Conservation (phyloP, 1,284 basidiomycete genomes). For the Boletus smithii region DNA sequence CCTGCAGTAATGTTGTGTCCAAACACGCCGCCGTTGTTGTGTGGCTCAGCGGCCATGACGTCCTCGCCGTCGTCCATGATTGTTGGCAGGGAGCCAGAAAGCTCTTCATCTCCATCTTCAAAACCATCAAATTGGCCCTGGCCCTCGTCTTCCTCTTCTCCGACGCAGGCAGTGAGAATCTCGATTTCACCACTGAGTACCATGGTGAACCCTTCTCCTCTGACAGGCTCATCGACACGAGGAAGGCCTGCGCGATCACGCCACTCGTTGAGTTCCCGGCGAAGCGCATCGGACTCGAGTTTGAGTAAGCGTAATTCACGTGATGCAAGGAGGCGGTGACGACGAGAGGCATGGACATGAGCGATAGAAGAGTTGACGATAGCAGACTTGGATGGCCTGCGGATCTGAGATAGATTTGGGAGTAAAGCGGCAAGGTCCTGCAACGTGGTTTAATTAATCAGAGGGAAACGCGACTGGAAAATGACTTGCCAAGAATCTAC, state of each 20-base stretch:
- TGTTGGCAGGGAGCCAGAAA: constrained; percentile 17
- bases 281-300: constrained; percentile 74
- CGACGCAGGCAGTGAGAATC: constrained; percentile 48
- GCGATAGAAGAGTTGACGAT: constrained; percentile 92
- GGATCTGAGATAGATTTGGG: constrained; percentile 84
- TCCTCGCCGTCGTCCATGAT: constrained; percentile 33
- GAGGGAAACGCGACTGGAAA: constrained; percentile 11
- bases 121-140: constrained; percentile 42
- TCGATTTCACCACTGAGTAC: constrained; percentile 68
- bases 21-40: constrained; percentile 21
- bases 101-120: constrained; percentile 36
- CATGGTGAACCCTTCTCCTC: constrained; percentile 66
- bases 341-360: constrained; percentile 76
- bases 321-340: constrained; percentile 74
- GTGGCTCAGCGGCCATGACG: constrained; percentile 15
- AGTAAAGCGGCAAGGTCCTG: constrained; percentile 86
- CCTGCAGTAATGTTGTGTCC: constrained; percentile 26
- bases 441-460: constrained; percentile 20
- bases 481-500: constrained; percentile 74
- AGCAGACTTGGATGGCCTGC: constrained; percentile 89
- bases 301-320: constrained; percentile 75
- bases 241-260: constrained; percentile 69
- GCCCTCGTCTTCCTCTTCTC: constrained; percentile 53
- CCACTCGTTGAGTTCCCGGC: constrained; percentile 86
- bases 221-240: constrained; percentile 64